Evolutionary conservation across 2,329 filamentous ascomycete species (phyloP).

Genomic region (Torrubiellomyces zombiae): DNA sequence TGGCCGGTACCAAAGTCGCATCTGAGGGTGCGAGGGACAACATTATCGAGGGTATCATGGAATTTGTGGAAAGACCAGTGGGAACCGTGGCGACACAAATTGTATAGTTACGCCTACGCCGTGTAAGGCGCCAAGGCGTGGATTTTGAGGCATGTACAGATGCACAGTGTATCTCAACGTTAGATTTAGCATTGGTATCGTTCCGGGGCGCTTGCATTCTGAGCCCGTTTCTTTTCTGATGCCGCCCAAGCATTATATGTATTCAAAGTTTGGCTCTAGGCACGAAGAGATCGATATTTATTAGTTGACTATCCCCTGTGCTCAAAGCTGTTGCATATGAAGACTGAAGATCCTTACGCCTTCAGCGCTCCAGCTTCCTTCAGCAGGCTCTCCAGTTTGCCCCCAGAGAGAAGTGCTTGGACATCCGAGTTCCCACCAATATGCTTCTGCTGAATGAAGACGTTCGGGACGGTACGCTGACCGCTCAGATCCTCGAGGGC

Average conservation of each 20-base stretch:
- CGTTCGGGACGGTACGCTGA: constrained; percentile 87
- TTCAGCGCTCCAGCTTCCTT: constrained; percentile 24
- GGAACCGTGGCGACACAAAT: constrained; percentile 77
- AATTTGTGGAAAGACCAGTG: constrained; percentile 72
- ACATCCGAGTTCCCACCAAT: constrained; percentile 94
- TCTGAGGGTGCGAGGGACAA: constrained; percentile 67
- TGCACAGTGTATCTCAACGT: background rate
- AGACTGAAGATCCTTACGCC: constrained; percentile 16
- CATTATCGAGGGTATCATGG: constrained; percentile 76
- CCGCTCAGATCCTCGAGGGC: constrained; percentile 64
- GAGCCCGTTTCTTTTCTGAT: no score
- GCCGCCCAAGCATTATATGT: no score
- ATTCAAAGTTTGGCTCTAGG: no score
- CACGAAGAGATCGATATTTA: no score
- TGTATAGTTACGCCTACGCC: constrained; percentile 15
- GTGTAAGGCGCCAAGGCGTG: background rate
- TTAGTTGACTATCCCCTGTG: no score
- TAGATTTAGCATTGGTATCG: background rate
- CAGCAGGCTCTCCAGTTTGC: constrained; percentile 24
- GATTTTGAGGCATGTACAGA: background rate
- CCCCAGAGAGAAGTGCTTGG: constrained; percentile 34
- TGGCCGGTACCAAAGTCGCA: constrained; percentile 73
- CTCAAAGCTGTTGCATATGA: constrained; percentile 4
- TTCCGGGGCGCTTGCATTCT: background rate
- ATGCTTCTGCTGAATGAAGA: constrained; percentile 81